A percentile compares a stretch with the other conserved stretches of the same genome.
Conservation (phyloP, 768 basidiomycete species). For the Russula sp. region DNA sequence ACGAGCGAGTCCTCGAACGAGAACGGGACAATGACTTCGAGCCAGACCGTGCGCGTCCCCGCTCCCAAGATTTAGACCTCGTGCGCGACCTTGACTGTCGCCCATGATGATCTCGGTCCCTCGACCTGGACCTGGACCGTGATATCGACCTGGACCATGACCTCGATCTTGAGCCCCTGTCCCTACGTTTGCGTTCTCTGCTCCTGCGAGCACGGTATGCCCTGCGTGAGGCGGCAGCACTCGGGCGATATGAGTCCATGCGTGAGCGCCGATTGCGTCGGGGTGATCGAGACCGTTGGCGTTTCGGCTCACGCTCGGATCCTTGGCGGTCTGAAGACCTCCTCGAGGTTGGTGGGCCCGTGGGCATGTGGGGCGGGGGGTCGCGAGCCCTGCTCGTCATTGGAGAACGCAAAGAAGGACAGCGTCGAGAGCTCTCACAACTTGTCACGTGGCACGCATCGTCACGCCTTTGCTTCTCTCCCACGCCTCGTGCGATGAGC, state of each 20-base stretch:
- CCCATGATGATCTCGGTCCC: constrained; percentile 35
- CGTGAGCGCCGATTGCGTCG: constrained; percentile 25
- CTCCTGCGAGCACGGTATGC: constrained; percentile 26
- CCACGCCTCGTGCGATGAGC: not conserved
- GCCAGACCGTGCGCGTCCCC: constrained; percentile 24
- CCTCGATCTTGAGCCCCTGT: constrained; percentile 24
- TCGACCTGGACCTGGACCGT: constrained; percentile 36
- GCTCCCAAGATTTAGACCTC: constrained; percentile 23
- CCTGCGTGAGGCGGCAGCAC: constrained; percentile 21
- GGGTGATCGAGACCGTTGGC: constrained; percentile 22
- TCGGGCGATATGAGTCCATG: constrained; percentile 28
- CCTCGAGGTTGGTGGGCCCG: constrained; percentile 12
- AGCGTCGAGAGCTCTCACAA: not conserved
- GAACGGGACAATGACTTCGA: constrained; percentile 35
- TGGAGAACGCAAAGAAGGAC: constrained; percentile 1
- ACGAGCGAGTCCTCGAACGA: constrained; percentile 36
- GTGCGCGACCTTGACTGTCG: constrained; percentile 26
- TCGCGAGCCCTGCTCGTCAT: constrained; percentile 27
- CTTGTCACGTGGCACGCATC: constrained; percentile 18
- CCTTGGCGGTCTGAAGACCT: constrained; percentile 16
- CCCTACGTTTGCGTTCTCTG: constrained; percentile 19
- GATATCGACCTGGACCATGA: constrained; percentile 23
- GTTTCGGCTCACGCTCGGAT: constrained; percentile 20
- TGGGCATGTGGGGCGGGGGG: constrained; percentile 18
- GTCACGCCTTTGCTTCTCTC: not conserved